Evolutionary conservation across 1,139 yeast genomes (phyloP).

Genomic region (Pichia sp.): DNA sequence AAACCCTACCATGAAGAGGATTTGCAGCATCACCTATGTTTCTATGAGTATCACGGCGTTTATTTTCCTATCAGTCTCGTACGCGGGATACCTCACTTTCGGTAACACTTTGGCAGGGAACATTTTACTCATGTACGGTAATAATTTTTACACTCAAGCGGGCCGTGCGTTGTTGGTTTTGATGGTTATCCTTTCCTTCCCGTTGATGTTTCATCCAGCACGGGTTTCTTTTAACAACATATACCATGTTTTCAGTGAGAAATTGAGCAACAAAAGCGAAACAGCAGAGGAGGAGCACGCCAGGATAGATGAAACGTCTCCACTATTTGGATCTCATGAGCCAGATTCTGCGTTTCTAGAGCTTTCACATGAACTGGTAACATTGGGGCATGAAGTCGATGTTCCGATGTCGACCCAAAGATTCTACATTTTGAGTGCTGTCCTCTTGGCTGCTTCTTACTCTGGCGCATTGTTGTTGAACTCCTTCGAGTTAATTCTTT

Average conservation of each 20-base stretch:
- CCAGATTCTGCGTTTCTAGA: not conserved
- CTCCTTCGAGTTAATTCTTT: slow-evolving; percentile 53
- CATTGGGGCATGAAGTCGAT: slow-evolving; percentile 13
- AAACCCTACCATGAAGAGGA: slow-evolving; percentile 49
- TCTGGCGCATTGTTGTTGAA: slow-evolving; percentile 41
- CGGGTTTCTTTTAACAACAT: slow-evolving; percentile 80
- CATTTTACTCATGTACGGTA: slow-evolving; percentile 62
- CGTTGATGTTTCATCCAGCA: slow-evolving; percentile 90
- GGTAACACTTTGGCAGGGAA: slow-evolving; percentile 79
- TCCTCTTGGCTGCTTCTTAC: slow-evolving; percentile 44
- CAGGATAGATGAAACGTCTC: slow-evolving; percentile 10
- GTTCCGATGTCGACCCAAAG: slow-evolving; percentile 51
- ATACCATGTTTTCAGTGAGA: slow-evolving; percentile 44
- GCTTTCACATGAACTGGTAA: slow-evolving; percentile 3
- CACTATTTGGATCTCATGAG: slow-evolving; percentile 9
- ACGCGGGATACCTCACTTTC: slow-evolving; percentile 81
- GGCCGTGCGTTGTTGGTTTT: slow-evolving; percentile 76
- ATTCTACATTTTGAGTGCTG: slow-evolving; percentile 46
- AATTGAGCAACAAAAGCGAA: not conserved
- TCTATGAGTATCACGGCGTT: slow-evolving; percentile 58
- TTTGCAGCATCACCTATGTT: slow-evolving; percentile 48
- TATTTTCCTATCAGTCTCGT: slow-evolving; percentile 65
- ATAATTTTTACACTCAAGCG: slow-evolving; percentile 46
- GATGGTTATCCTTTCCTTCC: slow-evolving; percentile 84
- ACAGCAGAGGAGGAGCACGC: not conserved